A percentile compares a stretch with the other conserved stretches of the same genome.
These are phyloP conservation scores for Lactifluus volemus DNA, from an alignment of 768 basidiomycete species.

Conservation along the genomic window DNA sequence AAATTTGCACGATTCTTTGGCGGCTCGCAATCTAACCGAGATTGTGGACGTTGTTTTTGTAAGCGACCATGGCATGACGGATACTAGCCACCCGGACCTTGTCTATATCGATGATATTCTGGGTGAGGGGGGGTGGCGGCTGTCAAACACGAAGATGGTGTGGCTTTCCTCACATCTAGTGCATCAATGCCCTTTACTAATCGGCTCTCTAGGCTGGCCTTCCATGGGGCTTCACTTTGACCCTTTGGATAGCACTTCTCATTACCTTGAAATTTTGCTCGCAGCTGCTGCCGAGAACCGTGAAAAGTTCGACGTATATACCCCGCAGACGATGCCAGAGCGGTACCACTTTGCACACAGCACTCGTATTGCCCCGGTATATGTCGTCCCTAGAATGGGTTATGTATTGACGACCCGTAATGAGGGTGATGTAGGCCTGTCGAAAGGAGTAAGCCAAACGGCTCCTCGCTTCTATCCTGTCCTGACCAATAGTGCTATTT, in stretches of 20 bases:
- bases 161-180: neutral
- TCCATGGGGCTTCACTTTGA: constrained; percentile 77
- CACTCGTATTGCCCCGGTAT: constrained; percentile 81
- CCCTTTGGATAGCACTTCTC: constrained; percentile 43
- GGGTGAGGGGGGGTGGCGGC: constrained; percentile 48
- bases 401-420: constrained; percentile 66
- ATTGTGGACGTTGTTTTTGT: constrained; percentile 88
- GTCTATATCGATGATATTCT: constrained; percentile 79
- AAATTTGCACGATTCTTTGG: constrained; percentile 53
- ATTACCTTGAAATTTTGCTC: constrained; percentile 46
- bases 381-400: constrained; percentile 72
- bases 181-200: neutral
- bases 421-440: constrained; percentile 53
- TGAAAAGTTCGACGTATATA: constrained; percentile 73
- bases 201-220: constrained; percentile 59
- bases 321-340: constrained; percentile 71
- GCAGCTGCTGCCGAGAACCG: constrained; percentile 42
- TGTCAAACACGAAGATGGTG: constrained; percentile 68
- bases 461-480: neutral
- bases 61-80: constrained; percentile 87
- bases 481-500: neutral
- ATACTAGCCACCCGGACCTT: constrained; percentile 68
- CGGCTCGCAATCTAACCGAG: constrained; percentile 63
- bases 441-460: constrained; percentile 54
- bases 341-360: constrained; percentile 67